Evolutionary conservation across 1,284 basidiomycete genomes (phyloP).

Genomic region (Ceratobasidium sp.): DNA sequence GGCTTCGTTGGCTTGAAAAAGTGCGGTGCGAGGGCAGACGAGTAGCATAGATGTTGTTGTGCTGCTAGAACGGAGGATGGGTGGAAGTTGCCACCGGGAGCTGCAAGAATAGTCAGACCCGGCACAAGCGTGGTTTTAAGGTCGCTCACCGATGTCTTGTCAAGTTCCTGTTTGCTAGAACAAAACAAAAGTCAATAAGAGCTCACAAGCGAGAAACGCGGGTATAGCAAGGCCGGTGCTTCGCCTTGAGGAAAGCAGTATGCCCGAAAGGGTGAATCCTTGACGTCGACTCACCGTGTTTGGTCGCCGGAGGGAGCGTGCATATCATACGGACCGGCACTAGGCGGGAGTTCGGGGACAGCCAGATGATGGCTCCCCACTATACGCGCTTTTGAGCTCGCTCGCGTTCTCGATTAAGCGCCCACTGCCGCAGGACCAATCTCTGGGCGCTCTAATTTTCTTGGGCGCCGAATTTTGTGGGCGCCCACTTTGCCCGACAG

Average conservation of each 20-base stretch:
- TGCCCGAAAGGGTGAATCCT: not conserved
- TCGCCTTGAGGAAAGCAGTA: not conserved
- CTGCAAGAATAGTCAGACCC: not conserved
- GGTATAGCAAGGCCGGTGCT: too few relatives aligned
- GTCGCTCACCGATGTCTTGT: conserved; percentile 11
- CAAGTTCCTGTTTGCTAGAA: conserved; percentile 1
- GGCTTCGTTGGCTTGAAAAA: conserved; percentile 9
- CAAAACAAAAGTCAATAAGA: conserved; percentile 37
- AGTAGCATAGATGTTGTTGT: not conserved
- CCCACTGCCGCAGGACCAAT: not conserved
- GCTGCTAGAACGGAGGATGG: not conserved
- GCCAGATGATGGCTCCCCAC: too few relatives aligned
- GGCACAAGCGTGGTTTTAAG: not conserved
- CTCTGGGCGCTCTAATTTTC: not conserved
- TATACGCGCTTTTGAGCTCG: too few relatives aligned
- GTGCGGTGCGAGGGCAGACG: not conserved
- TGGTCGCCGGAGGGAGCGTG: conserved; percentile 12
- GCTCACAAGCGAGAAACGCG: not conserved
- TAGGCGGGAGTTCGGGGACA: too few relatives aligned
- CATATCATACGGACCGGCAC: conserved; percentile 24
- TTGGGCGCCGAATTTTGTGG: conserved; percentile 12
- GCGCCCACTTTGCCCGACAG: not conserved
- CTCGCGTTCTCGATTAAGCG: too few relatives aligned
- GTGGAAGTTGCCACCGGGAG: conserved; percentile 21
- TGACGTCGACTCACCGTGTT: conserved; percentile 21